These are phyloP conservation scores for Neofusicoccum kwambonambiense DNA, from an alignment of 2,329 filamentous ascomycete species.

Conservation along the genomic window DNA sequence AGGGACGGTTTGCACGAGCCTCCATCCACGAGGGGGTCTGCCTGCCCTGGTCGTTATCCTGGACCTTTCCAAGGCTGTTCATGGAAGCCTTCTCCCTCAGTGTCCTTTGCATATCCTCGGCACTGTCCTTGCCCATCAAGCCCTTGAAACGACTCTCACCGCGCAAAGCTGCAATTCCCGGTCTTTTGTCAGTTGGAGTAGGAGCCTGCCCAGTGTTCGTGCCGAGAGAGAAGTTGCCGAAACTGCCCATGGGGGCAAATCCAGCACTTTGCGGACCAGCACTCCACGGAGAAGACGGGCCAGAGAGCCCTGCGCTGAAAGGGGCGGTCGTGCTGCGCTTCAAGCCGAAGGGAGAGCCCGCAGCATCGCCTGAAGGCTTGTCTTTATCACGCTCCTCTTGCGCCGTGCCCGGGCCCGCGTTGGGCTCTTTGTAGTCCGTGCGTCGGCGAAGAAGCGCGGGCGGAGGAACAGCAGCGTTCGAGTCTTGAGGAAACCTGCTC, in stretches of 20 bases:
- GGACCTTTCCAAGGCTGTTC: slow-evolving; percentile 53
- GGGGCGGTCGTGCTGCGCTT: slow-evolving; percentile 58
- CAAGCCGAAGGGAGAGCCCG: slow-evolving; percentile 36
- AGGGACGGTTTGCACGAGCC: slow-evolving; percentile 47
- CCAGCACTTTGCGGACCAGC: slow-evolving; percentile 60
- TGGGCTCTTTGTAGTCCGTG: slow-evolving; percentile 59
- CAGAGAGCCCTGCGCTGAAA: slow-evolving; percentile 49
- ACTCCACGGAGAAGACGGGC: slow-evolving; percentile 57
- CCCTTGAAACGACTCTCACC: slow-evolving; percentile 85
- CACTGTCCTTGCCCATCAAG: slow-evolving; percentile 73
- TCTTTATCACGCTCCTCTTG: slow-evolving; percentile 54
- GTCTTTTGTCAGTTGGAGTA: slow-evolving; percentile 67
- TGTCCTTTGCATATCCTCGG: slow-evolving; percentile 58
- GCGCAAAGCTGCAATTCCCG: slow-evolving; percentile 63
- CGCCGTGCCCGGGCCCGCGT: slow-evolving; percentile 36
- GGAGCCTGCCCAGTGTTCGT: slow-evolving; percentile 52
- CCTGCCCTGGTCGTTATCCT: slow-evolving; percentile 50
- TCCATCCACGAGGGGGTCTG: slow-evolving; percentile 53
- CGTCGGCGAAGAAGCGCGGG: slow-evolving; percentile 60
- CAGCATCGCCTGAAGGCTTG: slow-evolving; percentile 32
- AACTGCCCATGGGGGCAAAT: slow-evolving; percentile 75
- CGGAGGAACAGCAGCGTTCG: slow-evolving; percentile 59
- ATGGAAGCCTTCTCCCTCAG: slow-evolving; percentile 57
- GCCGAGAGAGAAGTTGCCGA: slow-evolving; percentile 81
- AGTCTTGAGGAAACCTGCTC: slow-evolving; percentile 62